A percentile compares a stretch with the other conserved stretches of the same genome.
These are phyloP conservation scores for Kwoniella europaea DNA, from an alignment of 768 basidiomycete genomes.

Conservation along the genomic window DNA sequence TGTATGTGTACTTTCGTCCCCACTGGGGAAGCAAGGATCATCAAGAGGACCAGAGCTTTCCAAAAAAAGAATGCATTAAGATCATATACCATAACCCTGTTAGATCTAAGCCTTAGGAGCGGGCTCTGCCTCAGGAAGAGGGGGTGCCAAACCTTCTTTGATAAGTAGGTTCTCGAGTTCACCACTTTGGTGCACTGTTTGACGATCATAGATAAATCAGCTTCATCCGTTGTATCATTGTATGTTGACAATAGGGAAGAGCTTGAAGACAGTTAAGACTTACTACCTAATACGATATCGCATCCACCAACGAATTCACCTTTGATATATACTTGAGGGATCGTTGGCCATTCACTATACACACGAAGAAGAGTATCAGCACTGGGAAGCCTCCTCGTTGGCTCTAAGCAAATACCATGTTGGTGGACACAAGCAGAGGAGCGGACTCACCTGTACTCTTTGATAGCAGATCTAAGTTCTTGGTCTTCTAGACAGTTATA, in stretches of 20 bases:
- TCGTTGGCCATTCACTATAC: conserved; percentile 91
- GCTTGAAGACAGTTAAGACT: conserved; percentile 57
- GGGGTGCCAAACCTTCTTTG: conserved; percentile 71
- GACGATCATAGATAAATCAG: conserved; percentile 3
- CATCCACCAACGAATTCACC: conserved; percentile 97
- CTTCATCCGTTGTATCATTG: not conserved
- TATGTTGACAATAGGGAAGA: conserved; percentile 5
- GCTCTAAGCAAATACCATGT: not conserved
- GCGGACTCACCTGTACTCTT: conserved; percentile 90
- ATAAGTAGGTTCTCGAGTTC: conserved; percentile 83
- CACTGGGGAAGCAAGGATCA: no score
- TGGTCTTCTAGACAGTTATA: conserved; percentile 87
- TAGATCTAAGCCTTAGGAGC: conserved; percentile 22
- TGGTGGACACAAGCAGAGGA: not conserved
- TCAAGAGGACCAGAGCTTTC: no score
- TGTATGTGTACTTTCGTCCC: no score
- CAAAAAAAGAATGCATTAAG: not conserved
- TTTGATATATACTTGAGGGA: conserved; percentile 91
- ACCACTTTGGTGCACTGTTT: conserved; percentile 90
- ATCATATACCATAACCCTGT: not conserved
- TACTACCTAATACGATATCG: conserved; percentile 88
- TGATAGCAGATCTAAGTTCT: conserved; percentile 82
- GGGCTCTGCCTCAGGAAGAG: conserved; percentile 57
- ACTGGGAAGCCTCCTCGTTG: not conserved
- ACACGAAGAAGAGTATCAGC: not conserved